Conservation (phyloP, 1,284 basidiomycete genomes). For the Macrocystidia cucumis region DNA sequence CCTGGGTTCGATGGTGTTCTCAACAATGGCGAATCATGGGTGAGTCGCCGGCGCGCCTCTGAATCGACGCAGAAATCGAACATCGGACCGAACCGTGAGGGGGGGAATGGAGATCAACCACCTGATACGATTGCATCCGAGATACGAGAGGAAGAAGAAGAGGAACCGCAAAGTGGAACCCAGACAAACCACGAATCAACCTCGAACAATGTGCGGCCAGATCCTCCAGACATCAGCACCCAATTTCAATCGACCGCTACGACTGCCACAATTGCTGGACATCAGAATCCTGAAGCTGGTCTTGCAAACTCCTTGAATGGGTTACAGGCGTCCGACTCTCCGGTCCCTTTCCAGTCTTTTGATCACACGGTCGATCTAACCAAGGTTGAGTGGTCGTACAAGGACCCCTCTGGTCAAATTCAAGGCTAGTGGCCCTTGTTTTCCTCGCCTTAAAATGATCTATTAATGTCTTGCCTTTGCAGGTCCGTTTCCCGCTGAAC, state of each 20-base stretch:
- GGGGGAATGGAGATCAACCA: conserved; percentile 29
- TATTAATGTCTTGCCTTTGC: conserved; percentile 10
- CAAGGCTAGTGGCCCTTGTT: conserved; percentile 55
- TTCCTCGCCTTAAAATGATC: conserved; percentile 2
- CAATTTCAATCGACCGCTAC: too few species aligned
- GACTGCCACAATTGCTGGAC: too few species aligned
- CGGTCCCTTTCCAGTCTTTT: too few species aligned
- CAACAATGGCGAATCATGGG: conserved; percentile 59
- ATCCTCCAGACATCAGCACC: too few species aligned
- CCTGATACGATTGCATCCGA: conserved; percentile 30
- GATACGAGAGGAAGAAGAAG: conserved; percentile 56
- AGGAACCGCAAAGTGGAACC: too few species aligned
- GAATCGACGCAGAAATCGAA: conserved; percentile 38
- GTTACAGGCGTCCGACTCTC: too few species aligned
- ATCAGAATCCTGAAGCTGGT: too few species aligned
- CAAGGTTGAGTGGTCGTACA: conserved; percentile 83
- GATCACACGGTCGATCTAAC: conserved; percentile 64
- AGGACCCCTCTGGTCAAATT: conserved; percentile 83
- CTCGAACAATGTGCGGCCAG: too few species aligned
- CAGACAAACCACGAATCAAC: too few species aligned
- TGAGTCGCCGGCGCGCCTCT: conserved; percentile 49
- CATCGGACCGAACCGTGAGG: conserved; percentile 25
- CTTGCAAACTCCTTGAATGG: too few species aligned
- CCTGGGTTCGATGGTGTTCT: conserved; percentile 68
- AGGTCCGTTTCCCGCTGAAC: conserved; percentile 87